Evolutionary conservation across 202 grass and related monocot species (phyloP), one percentile per base, ranked within the genome.

Genomic region (Brachypodium distachyon): DNA sequence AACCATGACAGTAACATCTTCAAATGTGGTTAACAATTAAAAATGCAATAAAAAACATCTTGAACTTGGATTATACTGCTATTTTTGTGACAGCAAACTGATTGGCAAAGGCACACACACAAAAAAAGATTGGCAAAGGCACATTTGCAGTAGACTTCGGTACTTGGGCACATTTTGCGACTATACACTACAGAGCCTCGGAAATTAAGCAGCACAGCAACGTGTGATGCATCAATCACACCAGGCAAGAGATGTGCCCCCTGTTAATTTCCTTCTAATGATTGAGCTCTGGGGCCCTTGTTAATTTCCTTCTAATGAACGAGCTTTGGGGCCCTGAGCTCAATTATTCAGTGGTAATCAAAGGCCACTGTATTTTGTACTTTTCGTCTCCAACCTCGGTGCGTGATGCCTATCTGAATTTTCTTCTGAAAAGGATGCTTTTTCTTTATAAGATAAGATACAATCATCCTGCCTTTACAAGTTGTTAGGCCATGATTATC

Each of bases 361-460:
- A 74, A 83, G 16, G 22, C 47, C 31, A 66, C 21, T 21, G 55
- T 39, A 79, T 27, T 34, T 36, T 25, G 55, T 39, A 67, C 31
- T 39, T 79, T 80, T 40, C 74, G 46, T 74, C 46, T 47, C 68
- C 42, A 67, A 65, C 61, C 73, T 73, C 14, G 61, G 70, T 76
- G 71, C 61, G 52, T 66, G 67, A 48, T 70, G 64, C 78, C 59
- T 64, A 63, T 63, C 67, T 63, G 43, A 62, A 73, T 42, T 56
- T 58, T 33, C 38, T 79, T 79, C 9, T 26, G 8, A 28, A 79
- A 56, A 46, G 7, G 3, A 53, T 36, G 55, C 64, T 49, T 86
- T n/a, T 36, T 78, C 50, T 78, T 50, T 77, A 77, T 70, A 63
- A 42, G 40, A 38, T 43, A 67, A 25, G 25, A 67, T 66, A 18